Base-by-base conservation (phyloP, 176 grass and related monocot genomes). In the Raddia distichophylla region DNA sequence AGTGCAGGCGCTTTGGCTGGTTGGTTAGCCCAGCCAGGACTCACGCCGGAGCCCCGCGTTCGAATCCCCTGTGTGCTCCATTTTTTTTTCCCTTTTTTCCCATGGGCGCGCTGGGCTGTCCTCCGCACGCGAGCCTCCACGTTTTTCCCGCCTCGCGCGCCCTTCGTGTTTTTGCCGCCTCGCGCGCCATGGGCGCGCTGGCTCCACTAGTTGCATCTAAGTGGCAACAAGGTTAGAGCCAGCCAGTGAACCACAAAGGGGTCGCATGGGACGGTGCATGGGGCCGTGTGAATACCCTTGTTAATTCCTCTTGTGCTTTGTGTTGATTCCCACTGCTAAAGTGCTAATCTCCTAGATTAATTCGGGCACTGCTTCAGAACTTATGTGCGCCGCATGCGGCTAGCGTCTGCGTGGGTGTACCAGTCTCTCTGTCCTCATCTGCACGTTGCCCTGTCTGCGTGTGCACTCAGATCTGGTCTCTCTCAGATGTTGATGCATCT, bases 261-360 rank as follows among this genome's bases (percentile, higher is more conserved):
- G 48, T 71, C 10, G 44, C 87, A 65, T 85, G 82, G 87, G 81
- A 6, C 82, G 82, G 87, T 80, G 82, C 77, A 5, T 81, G 27
- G 77, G 87, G 42, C 20, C 13, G 9, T 73, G 77, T n/a, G 47
- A 65, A 53, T 51, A 37, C 13, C 59, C 48, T 37, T 22, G 72
- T 68, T 64, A 37, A 52, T 47, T 54, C 45, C 45, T 43, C 45
- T 53, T 43, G 33, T 68, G 14, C 44, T 62, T 13, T 22, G 20
- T 76, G 55, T 70, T 50, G 9, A 59, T 66, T 15, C 64, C 19
- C 34, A 17, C 27, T 27, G 27, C 27, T 27, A 27, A 27, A 27
- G 27, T 27, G 27, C 50, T 16, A 40, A 60, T 60, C 44, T 52
- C 80, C 48, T 55, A 22, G 69, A 16, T 62, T 0, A 46, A 16